Base-by-base conservation (phyloP, 331 rosid species). In the Quercus lobata region DNA sequence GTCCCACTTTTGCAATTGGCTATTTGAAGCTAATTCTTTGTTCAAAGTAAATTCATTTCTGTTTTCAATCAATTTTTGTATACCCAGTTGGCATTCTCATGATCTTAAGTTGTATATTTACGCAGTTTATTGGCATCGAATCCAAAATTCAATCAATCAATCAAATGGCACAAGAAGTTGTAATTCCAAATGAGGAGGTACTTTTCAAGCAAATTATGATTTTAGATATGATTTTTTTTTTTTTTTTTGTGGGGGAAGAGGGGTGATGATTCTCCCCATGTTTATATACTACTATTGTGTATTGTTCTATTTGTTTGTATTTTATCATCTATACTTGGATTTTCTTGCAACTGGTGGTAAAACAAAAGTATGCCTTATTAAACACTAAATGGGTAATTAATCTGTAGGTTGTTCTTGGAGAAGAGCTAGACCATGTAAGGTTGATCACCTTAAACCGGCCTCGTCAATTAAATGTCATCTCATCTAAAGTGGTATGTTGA, bases 381-480 rank as follows among this genome's bases (percentile, higher is more conserved):
- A 11, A 70, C 46, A 78, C 49, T 57, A 68, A 21, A 35, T 65
- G 69, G 27, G 68, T n/a, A 73, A 60, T 72, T 80, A 61, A 75
- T 75, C 16, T 76, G 84, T 53, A 93, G 99, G 91, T 86, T 90
- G 86, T 95, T 83, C 85, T 93, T 80, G 91, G 92, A 82, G 94
- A 93, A 83, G 97, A 95, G 85, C 73, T 84, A 54, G 93, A 84
- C 16, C 81, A 77, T 68, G 99, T 91, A 55, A 91, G 97, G 85
- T 75, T 93, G 86, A 69, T 91, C 85, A 91, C 97, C 21, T 82
- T 95, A 86, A 95, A 95, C 84, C 77, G 92, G 62, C 97, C 99
- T 7, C 90, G 84, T 61, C 96, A 90, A 58, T 78, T 95, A 86
- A 95, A 95, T 87, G 97, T 96, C 71, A 95, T 95, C 84, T 91